A percentile compares a stretch with the other conserved stretches of the same genome.
Evolutionary conservation across 495 filamentous ascomycete species (phyloP).

Genomic region (Xylaria acuta): DNA sequence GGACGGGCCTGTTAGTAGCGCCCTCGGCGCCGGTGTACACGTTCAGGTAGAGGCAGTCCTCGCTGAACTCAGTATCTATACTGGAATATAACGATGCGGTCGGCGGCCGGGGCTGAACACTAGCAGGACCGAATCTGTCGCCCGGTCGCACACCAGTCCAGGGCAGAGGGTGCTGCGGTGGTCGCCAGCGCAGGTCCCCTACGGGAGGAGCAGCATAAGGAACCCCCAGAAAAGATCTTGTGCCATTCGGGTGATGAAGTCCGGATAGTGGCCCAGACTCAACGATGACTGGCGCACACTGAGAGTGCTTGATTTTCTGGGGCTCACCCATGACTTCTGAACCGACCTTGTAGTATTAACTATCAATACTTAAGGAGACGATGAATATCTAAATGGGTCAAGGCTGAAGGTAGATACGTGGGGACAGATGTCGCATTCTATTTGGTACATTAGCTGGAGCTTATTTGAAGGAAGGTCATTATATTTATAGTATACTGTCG

Average conservation of each 20-base stretch:
- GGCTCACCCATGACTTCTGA: background rate
- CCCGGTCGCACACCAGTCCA: background rate
- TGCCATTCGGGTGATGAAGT: background rate
- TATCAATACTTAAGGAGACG: background rate
- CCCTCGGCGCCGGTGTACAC: slow-evolving; percentile 25
- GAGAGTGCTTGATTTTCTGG: background rate
- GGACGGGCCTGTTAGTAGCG: slow-evolving; percentile 24
- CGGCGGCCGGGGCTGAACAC: background rate
- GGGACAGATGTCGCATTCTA: background rate
- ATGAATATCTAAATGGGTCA: background rate
- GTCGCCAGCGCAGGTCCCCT: slow-evolving; percentile 60
- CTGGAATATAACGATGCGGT: slow-evolving; percentile 39
- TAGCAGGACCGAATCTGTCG: background rate
- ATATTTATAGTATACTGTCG: background rate
- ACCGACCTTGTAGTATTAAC: background rate
- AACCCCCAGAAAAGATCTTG: slow-evolving; percentile 60
- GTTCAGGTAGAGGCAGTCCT: slow-evolving; percentile 29
- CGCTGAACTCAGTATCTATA: slow-evolving; percentile 48
- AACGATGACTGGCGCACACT: background rate
- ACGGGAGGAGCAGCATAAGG: slow-evolving; percentile 67
- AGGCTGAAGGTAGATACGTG: background rate
- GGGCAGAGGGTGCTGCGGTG: background rate
- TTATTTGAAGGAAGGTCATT: background rate
- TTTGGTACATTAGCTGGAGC: background rate
- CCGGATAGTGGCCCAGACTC: slow-evolving; percentile 22